Evolutionary conservation across 2,329 filamentous ascomycete species (phyloP).

Genomic region (Beauveria pseudobassiana): DNA sequence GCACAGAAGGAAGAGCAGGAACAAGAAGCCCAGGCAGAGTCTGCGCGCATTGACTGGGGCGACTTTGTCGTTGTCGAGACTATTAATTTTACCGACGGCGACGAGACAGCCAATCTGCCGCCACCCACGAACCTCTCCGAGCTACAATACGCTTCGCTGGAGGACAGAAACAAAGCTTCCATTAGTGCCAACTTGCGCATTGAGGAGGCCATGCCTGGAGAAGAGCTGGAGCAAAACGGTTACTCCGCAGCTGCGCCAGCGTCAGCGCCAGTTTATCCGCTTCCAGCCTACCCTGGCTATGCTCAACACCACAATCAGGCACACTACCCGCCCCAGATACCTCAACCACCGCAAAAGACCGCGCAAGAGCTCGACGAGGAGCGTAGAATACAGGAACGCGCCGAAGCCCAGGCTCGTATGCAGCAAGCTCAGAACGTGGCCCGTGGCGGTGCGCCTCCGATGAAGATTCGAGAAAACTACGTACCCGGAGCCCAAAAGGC

Average conservation of each 20-base stretch:
- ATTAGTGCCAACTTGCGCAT: slow-evolving; percentile 76
- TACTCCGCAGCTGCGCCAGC: slow-evolving; percentile 28
- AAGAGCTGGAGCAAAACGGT: slow-evolving; percentile 52
- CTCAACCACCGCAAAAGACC: slow-evolving; percentile 25
- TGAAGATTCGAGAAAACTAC: slow-evolving; percentile 92
- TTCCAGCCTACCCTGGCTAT: slow-evolving; percentile 38
- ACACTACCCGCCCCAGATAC: slow-evolving; percentile 22
- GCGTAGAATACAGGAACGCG: slow-evolving; percentile 54
- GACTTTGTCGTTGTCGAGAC: slow-evolving; percentile 96
- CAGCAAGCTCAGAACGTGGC: slow-evolving; percentile 75
- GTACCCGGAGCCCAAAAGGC: slow-evolving; percentile 72
- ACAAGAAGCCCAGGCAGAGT: slow-evolving; percentile 66
- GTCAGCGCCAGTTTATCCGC: slow-evolving; percentile 30
- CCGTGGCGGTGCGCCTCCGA: slow-evolving; percentile 57
- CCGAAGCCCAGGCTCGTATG: slow-evolving; percentile 53
- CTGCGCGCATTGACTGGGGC: slow-evolving; percentile 93
- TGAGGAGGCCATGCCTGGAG: slow-evolving; percentile 89
- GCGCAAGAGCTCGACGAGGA: slow-evolving; percentile 56
- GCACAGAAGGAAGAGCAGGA: slow-evolving; percentile 82
- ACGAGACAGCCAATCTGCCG: slow-evolving; percentile 79
- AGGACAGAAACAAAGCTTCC: slow-evolving; percentile 88
- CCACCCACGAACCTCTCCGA: slow-evolving; percentile 86
- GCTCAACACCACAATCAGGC: slow-evolving; percentile 27
- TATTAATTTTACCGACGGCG: slow-evolving; percentile 81
- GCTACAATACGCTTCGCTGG: slow-evolving; percentile 85